Evolutionary conservation across 2,329 filamentous ascomycete species (phyloP), one percentile per base, ranked within the genome.

Genomic region (Ophiostoma ips): DNA sequence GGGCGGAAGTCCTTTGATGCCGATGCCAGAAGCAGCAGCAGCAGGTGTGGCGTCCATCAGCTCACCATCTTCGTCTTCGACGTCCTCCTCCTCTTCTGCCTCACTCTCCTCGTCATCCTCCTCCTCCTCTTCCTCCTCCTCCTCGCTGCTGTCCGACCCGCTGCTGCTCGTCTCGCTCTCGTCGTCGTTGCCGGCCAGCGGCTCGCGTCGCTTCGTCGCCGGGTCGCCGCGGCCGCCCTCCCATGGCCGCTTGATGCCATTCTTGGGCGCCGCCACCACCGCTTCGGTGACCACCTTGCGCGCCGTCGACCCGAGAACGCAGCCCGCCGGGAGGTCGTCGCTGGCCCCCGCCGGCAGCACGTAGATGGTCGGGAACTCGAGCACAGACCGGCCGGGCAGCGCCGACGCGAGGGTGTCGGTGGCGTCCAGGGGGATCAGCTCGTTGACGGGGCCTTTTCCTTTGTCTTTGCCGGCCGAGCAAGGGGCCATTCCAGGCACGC

Each of bases 301-400:
- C 36, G 56, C 59, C 1, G 55, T 55, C 5, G 56, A 56, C 2
- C 56, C 61, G 2, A 61, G 40, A 1, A 55, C 38, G 43, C 56
- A 58, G 0, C 59, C 59, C 2, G 53, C 36, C 1, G 62, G 61
- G n/a, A 63, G 51, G 0, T 35, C 47, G 19, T 30, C 30, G 7
- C 7, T 30, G 18, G n/a, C n/a, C n/a, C 33, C 48, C 2, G 57
- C 54, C 0, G 70, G 63, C 8, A 84, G 66, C 5, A 76, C 72
- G 59, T 83, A 79, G 12, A 88, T 70, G 0, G 83, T 87, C 1
- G 84, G 84, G 53, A 81, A 88, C 58, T 88, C 84, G 7, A 87
- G 65, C 0, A 89, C 70, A 0, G 71, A 73, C 31, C 72, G 73
- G 9, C 72, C 70, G n/a, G 63, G 63, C 1, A 89, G 70, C 7